Evolutionary conservation across 805 yeast genomes (phyloP), one percentile per base, ranked within the genome.

Genomic region (Yarrowia phangngaensis): DNA sequence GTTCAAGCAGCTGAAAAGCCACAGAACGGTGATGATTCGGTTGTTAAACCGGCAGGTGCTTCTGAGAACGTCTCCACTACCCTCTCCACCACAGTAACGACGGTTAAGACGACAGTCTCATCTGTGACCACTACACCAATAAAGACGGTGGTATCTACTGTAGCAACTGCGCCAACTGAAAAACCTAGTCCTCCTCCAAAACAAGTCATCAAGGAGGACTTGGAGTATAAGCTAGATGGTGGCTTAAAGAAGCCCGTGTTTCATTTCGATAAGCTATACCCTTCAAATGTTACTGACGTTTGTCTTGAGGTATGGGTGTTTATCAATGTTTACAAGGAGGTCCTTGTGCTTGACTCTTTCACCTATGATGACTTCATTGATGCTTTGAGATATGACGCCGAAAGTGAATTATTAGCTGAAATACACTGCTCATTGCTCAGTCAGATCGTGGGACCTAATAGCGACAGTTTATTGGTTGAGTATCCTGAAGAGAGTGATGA

Each of bases 341-440:
- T 86, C 0, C 66, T 86, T 23, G 60, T 73, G 4, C 64, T 87
- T n/a, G 87, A 82, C 57, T 74, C 82, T 0, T 80, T 84, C 57
- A 80, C 90, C 0, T 84, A 83, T 66, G 95, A 86, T 64, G 94
- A 82, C 55, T 84, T 76, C 58, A 60, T 82, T 6, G 75, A 76
- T 49, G 80, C 78, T 8, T 61, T 82, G 65, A 68, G 70, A 27
- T 64, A 66, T 2, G 64, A 65, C 4, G 70, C 72, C 2, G 63
- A 76, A 28, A 77, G 84, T 56, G 70, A 66, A 8, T 60, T 82
- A 26, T 59, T 84, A 23, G 75, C 78, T 55, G 90, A 82, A 62
- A 71, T 85, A 5, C 83, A 80, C 67, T 80, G 89, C 62, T 73
- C 82, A 3, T 64, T 80, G 11, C 62, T 84, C 32, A 71, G 79